phyloP scores from a whole-genome alignment of 495 filamentous ascomycete species.

The Talaromyces stipitatus region DNA sequence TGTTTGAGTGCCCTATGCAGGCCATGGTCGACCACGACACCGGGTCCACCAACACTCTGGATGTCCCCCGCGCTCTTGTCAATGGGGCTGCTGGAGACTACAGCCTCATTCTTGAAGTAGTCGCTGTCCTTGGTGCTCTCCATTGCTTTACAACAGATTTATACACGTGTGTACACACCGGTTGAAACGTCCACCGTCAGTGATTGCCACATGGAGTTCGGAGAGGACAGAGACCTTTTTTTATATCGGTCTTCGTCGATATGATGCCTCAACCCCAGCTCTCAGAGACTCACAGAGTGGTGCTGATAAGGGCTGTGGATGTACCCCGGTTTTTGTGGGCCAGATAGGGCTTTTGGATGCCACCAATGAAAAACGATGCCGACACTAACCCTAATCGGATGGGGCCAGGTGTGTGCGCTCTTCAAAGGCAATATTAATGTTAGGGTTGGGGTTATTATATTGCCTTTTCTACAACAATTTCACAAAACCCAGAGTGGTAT shows the following conservation, averaged over 20 bases:
- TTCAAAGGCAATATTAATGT: too few relatives aligned
- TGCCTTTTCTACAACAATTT: too few relatives aligned
- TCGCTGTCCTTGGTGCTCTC: neutral
- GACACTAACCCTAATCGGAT: neutral
- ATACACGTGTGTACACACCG: neutral
- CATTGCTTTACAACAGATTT: neutral
- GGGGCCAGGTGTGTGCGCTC: too few relatives aligned
- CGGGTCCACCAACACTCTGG: neutral
- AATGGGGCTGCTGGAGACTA: neutral
- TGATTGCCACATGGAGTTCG: neutral
- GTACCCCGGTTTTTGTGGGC: neutral
- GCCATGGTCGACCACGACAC: conserved; percentile 19
- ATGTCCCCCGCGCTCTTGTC: neutral
- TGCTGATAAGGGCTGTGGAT: neutral
- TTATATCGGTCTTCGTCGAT: neutral
- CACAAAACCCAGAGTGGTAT: too few relatives aligned
- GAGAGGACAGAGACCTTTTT: neutral
- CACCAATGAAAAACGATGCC: conserved; percentile 1
- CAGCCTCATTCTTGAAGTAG: neutral
- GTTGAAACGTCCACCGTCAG: neutral
- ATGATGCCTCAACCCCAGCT: neutral
- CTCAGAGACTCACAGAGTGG: neutral
- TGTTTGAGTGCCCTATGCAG: conserved; percentile 20
- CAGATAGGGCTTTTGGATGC: conserved; percentile 4
- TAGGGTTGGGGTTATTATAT: too few relatives aligned